phyloP scores from a whole-genome alignment of 2,329 filamentous ascomycete genomes.

The Aspergillus calidoustus region DNA sequence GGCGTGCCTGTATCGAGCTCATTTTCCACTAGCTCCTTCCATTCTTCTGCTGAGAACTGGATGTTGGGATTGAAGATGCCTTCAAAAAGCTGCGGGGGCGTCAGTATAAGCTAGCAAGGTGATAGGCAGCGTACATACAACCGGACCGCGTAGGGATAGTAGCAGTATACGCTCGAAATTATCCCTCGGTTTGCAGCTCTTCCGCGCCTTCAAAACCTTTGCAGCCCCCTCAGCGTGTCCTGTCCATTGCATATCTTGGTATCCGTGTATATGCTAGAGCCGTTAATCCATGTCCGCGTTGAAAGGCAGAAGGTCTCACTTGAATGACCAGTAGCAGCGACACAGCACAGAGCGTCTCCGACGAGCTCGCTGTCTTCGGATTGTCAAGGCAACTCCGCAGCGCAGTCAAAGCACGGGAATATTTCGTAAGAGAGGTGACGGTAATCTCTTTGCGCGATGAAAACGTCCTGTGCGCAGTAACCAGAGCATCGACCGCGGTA shows the following conservation, averaged over 20 bases:
- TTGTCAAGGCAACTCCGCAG: constrained; percentile 38
- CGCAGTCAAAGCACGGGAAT: constrained; percentile 34
- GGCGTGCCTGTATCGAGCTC: constrained; percentile 32
- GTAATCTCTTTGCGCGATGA: constrained; percentile 26
- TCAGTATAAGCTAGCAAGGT: background rate
- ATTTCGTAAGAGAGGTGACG: constrained; percentile 33
- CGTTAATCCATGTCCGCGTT: background rate
- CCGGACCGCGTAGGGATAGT: constrained; percentile 40
- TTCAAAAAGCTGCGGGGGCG: constrained; percentile 38
- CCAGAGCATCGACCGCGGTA: constrained; percentile 38
- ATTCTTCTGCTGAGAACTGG: constrained; percentile 37
- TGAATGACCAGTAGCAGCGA: constrained; percentile 42
- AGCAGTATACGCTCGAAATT: constrained; percentile 41
- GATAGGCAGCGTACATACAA: constrained; percentile 28
- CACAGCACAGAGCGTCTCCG: constrained; percentile 44
- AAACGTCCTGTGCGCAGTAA: constrained; percentile 34
- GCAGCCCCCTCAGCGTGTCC: constrained; percentile 43
- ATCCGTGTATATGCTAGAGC: constrained; percentile 5
- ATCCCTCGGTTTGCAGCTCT: constrained; percentile 34
- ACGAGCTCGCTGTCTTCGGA: constrained; percentile 33
- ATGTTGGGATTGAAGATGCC: constrained; percentile 41
- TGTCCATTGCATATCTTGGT: constrained; percentile 13
- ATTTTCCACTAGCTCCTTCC: constrained; percentile 38
- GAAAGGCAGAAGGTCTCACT: background rate
- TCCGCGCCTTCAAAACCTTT: constrained; percentile 41